These are phyloP conservation scores for Hydnomerulius pinastri DNA, from an alignment of 768 basidiomycete genomes.

Conservation along the genomic window DNA sequence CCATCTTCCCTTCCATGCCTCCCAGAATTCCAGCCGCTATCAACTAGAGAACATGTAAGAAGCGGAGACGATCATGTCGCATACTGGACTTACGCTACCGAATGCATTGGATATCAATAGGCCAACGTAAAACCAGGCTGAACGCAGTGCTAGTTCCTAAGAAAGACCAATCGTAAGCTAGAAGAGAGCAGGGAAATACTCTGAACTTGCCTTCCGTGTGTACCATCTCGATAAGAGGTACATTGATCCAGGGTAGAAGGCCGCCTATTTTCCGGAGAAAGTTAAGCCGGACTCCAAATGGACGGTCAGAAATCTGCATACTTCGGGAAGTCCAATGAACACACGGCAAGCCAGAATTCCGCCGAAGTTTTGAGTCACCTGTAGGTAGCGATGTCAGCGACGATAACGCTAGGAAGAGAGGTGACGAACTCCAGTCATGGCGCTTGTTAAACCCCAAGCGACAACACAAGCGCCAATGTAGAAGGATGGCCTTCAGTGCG, in stretches of 20 bases:
- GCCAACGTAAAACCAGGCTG: conserved; percentile 60
- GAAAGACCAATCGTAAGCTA: background rate
- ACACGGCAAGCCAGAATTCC: conserved; percentile 59
- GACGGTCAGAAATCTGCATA: conserved; percentile 7
- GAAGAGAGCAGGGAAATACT: background rate
- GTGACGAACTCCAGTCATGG: conserved; percentile 56
- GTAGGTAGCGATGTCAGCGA: background rate
- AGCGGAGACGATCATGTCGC: no score
- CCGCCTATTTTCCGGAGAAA: conserved; percentile 39
- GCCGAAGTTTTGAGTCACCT: conserved; percentile 56
- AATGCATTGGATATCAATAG: conserved; percentile 68
- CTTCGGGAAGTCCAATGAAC: conserved; percentile 66
- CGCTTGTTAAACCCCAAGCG: conserved; percentile 63
- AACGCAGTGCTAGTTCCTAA: conserved; percentile 67
- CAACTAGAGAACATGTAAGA: conserved; percentile 37
- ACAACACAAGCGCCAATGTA: conserved; percentile 64
- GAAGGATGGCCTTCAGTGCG: conserved; percentile 49
- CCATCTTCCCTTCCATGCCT: conserved; percentile 66
- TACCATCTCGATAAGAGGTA: conserved; percentile 56
- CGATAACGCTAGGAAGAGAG: background rate
- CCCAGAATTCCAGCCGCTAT: conserved; percentile 76
- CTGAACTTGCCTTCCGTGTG: conserved; percentile 37
- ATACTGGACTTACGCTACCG: conserved; percentile 49
- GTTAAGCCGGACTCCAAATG: background rate
- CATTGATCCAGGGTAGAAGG: conserved; percentile 63